These are phyloP conservation scores for Bruguiera hainesii DNA, from an alignment of 441 rosid genomes.

Conservation along the genomic window DNA sequence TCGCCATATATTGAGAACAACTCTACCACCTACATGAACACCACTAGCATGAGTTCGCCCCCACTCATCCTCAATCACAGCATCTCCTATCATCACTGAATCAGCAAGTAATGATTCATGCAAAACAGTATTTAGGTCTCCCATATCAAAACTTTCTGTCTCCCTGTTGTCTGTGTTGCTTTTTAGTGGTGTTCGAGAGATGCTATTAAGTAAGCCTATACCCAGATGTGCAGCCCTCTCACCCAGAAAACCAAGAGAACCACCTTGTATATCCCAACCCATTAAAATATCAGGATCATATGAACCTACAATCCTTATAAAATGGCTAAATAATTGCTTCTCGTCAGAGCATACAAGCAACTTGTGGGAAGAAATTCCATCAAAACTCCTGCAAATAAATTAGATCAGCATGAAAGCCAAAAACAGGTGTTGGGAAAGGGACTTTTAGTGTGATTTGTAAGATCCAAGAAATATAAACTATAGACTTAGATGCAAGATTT, in stretches of 20 bases:
- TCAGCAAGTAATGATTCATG: conserved; percentile 44
- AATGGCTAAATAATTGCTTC: conserved; percentile 53
- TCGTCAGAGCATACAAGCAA: conserved; percentile 61
- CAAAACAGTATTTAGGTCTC: conserved; percentile 29
- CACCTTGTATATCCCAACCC: conserved; percentile 97
- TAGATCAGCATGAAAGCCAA: background rate
- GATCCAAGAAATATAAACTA: too few species aligned
- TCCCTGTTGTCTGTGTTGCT: conserved; percentile 31
- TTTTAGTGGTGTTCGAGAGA: conserved; percentile 69
- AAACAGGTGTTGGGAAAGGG: background rate
- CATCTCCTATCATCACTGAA: conserved; percentile 44
- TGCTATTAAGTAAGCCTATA: conserved; percentile 68
- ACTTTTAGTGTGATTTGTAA: background rate
- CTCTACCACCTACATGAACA: conserved; percentile 93
- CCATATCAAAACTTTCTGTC: conserved; percentile 37
- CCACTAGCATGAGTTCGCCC: conserved; percentile 99
- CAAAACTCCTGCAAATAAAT: conserved; percentile 57
- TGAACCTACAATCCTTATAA: conserved; percentile 47
- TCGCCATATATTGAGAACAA: conserved; percentile 93
- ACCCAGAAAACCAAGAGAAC: conserved; percentile 95
- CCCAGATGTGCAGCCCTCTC: conserved; percentile 98
- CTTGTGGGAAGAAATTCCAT: conserved; percentile 71
- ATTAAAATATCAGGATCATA: conserved; percentile 84
- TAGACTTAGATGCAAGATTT: too few species aligned
- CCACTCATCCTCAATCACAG: conserved; percentile 90